Conservation (phyloP, 495 filamentous ascomycete species). For the Hypoxylon fragiforme region DNA sequence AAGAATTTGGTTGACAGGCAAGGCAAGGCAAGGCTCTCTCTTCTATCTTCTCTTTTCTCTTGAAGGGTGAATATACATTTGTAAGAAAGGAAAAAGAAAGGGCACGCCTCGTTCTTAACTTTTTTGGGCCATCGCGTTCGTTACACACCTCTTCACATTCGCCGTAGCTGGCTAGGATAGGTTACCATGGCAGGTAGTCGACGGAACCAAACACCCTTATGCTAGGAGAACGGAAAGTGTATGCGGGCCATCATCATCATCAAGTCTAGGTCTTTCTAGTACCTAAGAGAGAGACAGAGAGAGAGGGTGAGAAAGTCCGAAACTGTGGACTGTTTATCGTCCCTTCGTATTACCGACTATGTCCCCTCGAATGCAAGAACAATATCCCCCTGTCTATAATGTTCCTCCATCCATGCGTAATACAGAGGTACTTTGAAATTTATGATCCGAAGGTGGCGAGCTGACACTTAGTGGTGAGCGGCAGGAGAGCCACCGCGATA, state of each 20-base stretch:
- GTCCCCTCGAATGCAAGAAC: conserved; percentile 31
- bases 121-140: conserved; percentile 13
- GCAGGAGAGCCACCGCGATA: conserved; percentile 72
- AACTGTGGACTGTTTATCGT: conserved; percentile 12
- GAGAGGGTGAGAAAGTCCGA: conserved; percentile 27
- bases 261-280: conserved; percentile 7
- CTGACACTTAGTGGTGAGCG: conserved; percentile 60
- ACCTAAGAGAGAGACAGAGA: not conserved
- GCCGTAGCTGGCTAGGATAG: conserved; percentile 4
- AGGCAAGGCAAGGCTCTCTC: not conserved
- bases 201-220: too few relatives aligned
- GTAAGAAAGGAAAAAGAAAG: too few relatives aligned
- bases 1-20: conserved; percentile 12
- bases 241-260: not conserved
- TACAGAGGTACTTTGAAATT: conserved; percentile 29
- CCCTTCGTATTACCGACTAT: conserved; percentile 35
- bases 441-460: conserved; percentile 2
- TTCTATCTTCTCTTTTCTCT: conserved; percentile 6
- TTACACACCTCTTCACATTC: conserved; percentile 19
- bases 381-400: conserved; percentile 34
- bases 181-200: not conserved
- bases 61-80: conserved; percentile 28
- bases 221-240: too few relatives aligned
- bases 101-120: conserved; percentile 13
- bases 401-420: conserved; percentile 33